These are phyloP conservation scores for Oxyria digyna DNA, from an alignment of 148 eudicot species.

Conservation along the genomic window DNA sequence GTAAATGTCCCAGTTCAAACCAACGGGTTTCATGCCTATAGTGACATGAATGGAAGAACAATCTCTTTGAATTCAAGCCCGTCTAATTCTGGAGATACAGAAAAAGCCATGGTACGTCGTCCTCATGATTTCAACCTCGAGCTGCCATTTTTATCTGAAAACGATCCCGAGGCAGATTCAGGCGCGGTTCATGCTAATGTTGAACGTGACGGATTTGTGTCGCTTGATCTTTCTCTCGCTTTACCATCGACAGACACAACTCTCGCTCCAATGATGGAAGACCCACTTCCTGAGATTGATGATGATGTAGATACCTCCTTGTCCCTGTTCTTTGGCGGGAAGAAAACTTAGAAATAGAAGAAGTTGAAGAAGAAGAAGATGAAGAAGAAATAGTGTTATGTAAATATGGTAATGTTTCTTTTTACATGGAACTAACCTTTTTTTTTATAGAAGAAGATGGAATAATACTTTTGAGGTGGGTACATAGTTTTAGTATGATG, in stretches of 20 bases:
- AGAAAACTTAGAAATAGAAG: conserved; percentile 4
- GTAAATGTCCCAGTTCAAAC: background rate
- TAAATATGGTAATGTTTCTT: background rate
- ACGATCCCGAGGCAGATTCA: conserved; percentile 9
- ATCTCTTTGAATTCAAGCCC: conserved; percentile 23
- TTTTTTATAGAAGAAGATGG: background rate
- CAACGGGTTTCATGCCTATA: background rate
- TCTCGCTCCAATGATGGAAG: conserved; percentile 7
- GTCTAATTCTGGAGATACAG: conserved; percentile 15
- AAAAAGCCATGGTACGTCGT: conserved; percentile 12
- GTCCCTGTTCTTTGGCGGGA: conserved; percentile 6
- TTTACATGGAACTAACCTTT: background rate
- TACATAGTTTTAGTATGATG: conserved; percentile 8
- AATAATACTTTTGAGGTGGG: conserved; percentile 6
- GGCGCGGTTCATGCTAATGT: conserved; percentile 3
- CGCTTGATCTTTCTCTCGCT: conserved; percentile 24
- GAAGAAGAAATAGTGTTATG: background rate
- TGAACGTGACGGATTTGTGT: conserved; percentile 3
- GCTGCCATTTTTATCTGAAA: conserved; percentile 13
- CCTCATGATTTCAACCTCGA: conserved; percentile 14
- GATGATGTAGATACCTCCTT: conserved; percentile 11
- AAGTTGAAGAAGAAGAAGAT: background rate
- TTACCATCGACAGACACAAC: conserved; percentile 10
- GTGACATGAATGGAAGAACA: conserved; percentile 6
- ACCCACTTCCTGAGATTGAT: conserved; percentile 10